Conservation (phyloP, 2,329 filamentous ascomycete species). For the Talaromyces albobiverticillius region DNA sequence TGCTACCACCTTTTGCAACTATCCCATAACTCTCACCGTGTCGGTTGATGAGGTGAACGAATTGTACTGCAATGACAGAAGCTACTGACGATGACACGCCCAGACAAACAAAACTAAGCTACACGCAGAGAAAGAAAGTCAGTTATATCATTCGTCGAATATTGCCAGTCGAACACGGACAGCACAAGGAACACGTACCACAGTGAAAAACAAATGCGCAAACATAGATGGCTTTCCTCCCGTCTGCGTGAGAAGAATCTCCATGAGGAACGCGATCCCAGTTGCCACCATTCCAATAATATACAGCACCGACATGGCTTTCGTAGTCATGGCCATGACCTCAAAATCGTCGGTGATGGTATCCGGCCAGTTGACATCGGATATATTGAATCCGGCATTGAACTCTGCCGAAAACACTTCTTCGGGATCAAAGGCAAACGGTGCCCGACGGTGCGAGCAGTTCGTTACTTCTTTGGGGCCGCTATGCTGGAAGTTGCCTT, state of each 20-base stretch:
- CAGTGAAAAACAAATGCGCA: conserved; percentile 49
- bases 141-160: no score
- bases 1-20: conserved; percentile 48
- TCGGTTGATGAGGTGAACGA: conserved; percentile 51
- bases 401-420: conserved; percentile 50
- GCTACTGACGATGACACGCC: conserved; percentile 73
- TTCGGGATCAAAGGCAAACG: conserved; percentile 58
- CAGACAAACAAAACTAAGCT: conserved; percentile 57
- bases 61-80: conserved; percentile 59
- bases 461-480: conserved; percentile 49
- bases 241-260: conserved; percentile 45
- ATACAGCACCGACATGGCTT: conserved; percentile 59
- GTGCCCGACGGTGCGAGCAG: conserved; percentile 54
- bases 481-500: conserved; percentile 43
- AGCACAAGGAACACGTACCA: conserved; percentile 28
- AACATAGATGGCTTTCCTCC: conserved; percentile 46
- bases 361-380: conserved; percentile 55
- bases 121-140: neutral
- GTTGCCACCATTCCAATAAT: conserved; percentile 55
- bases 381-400: conserved; percentile 47
- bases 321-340: conserved; percentile 48
- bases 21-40: conserved; percentile 52
- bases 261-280: conserved; percentile 48
- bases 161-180: neutral
- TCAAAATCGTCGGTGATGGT: conserved; percentile 54